phyloP scores from a whole-genome alignment of 2,329 filamentous ascomycete species.

The Aspergillus fumigatus region DNA sequence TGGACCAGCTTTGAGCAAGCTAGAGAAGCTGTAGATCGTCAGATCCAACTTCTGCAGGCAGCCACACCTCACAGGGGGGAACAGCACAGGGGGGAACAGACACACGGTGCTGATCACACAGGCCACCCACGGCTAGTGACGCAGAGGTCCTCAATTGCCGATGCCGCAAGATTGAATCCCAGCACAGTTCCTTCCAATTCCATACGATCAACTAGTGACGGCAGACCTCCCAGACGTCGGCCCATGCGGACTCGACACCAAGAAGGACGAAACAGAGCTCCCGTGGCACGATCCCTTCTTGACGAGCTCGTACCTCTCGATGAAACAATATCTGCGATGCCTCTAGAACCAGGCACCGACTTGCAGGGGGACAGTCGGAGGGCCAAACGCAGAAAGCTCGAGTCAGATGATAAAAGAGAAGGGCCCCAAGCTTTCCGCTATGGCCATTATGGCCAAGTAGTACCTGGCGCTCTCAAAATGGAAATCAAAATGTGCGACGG shows the following conservation, averaged over 20 bases:
- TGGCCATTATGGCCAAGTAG: constrained; percentile 81
- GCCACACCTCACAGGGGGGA: constrained; percentile 10
- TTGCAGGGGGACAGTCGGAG: constrained; percentile 41
- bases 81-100: constrained; percentile 10
- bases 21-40: constrained; percentile 22
- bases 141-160: constrained; percentile 11
- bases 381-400: constrained; percentile 66
- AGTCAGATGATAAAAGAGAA: constrained; percentile 54
- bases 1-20: constrained; percentile 23
- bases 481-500: constrained; percentile 88
- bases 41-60: constrained; percentile 19
- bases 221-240: constrained; percentile 18
- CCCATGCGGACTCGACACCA: constrained; percentile 17
- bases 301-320: constrained; percentile 23
- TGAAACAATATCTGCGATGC: constrained; percentile 25
- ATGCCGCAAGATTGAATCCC: constrained; percentile 12
- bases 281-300: constrained; percentile 19
- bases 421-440: constrained; percentile 63
- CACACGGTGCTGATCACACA: constrained; percentile 8
- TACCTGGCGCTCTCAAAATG: constrained; percentile 75
- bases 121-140: constrained; percentile 11
- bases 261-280: constrained; percentile 10
- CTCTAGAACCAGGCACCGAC: constrained; percentile 20
- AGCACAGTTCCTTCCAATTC: constrained; percentile 14
- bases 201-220: constrained; percentile 4